Base-by-base conservation (phyloP, 2,329 filamentous ascomycete genomes). In the Epichloe brachyelytri region DNA sequence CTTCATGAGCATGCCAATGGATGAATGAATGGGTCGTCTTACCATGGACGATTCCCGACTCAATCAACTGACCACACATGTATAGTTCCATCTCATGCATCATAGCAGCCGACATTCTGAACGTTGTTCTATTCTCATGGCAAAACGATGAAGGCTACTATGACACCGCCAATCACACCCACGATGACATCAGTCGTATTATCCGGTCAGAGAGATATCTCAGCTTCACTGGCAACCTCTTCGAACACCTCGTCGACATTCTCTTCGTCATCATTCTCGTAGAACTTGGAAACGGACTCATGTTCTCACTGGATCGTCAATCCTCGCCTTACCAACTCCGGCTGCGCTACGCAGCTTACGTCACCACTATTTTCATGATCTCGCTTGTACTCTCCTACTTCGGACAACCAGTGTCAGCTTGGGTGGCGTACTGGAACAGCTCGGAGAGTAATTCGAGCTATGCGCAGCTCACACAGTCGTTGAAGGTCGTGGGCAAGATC, bases 171-270 rank as follows among this genome's bases (percentile, higher is more conserved):
- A 37, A 49, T 17, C 49, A 53, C 43, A 49, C 49, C 2, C 52
- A 49, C 46, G 52, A 53, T 22, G 46, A 53, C 22, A 53, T 53
- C 17, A 53, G 49, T 19, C 20, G 41, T 26, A 33, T 53, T 1
- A 53, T 53, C 19, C 49, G 52, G 8, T 51, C 49, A 5, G 52
- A 53, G 38, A 41, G 52, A 26, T 53, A 51, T 39, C 46, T 53
- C 33, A 53, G 52, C 43, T 53, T 53, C 37, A 49, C 46, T 3
- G 52, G 52, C 26, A 53, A 53, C n/a, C 43, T 53, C 11, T 53
- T 51, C 40, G 52, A 53, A 46, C 43, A 53, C 26, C 19, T 51
- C 1, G 49, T 51, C 30, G 52, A 51, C 19, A 15, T 53, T 33
- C 17, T 43, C 15, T 49, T 53, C 17, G 33, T 53, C 20, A 20